phyloP scores from a whole-genome alignment of 768 basidiomycete genomes.

The Pholiota microspora region DNA sequence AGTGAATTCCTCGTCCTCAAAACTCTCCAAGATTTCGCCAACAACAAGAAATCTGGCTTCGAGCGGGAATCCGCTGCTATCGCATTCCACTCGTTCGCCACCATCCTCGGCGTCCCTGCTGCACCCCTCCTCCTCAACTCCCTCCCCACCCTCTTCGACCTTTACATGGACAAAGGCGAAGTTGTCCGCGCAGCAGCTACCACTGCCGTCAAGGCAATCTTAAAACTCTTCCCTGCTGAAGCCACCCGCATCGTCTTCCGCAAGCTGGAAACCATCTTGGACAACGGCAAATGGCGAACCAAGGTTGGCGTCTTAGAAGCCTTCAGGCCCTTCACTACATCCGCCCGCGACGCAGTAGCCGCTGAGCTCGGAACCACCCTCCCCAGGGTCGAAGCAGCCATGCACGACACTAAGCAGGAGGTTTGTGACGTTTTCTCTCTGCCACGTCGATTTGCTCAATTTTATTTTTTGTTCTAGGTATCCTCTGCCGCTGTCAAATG shows the following conservation, averaged over 20 bases:
- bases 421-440: slow-evolving; percentile 38
- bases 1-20: slow-evolving; percentile 65
- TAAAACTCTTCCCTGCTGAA: slow-evolving; percentile 85
- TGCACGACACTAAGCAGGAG: slow-evolving; percentile 98
- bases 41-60: slow-evolving; percentile 84
- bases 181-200: slow-evolving; percentile 84
- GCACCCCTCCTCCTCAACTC: slow-evolving; percentile 77
- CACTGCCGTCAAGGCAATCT: slow-evolving; percentile 76
- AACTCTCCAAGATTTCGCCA: slow-evolving; percentile 65
- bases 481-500: slow-evolving; percentile 85
- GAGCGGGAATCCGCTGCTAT: slow-evolving; percentile 87
- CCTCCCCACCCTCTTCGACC: slow-evolving; percentile 74
- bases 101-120: slow-evolving; percentile 62
- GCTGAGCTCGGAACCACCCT: slow-evolving; percentile 77
- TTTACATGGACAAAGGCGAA: slow-evolving; percentile 93
- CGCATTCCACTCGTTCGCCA: slow-evolving; percentile 73
- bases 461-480: slow-evolving; percentile 50
- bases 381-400: slow-evolving; percentile 83
- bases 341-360: slow-evolving; percentile 76
- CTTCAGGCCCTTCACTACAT: slow-evolving; percentile 68
- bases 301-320: slow-evolving; percentile 94
- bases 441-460: not conserved
- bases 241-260: slow-evolving; percentile 68
- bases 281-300: slow-evolving; percentile 88
- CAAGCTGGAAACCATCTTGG: slow-evolving; percentile 69